Conservation (phyloP, 768 basidiomycete species). For the Neoboletus subvelutipes region DNA sequence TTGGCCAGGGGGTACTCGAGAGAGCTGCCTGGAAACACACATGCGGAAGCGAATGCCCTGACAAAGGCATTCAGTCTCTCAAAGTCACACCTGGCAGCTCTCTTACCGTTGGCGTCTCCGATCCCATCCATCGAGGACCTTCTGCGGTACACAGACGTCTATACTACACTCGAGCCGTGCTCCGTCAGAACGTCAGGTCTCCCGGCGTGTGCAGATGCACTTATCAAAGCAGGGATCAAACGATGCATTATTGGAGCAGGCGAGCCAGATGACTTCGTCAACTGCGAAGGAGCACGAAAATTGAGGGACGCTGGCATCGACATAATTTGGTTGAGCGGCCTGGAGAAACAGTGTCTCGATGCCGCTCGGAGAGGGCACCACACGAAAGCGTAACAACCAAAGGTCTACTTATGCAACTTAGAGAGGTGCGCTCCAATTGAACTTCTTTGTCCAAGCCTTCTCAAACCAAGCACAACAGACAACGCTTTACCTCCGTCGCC, state of each 20-base stretch:
- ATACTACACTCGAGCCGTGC: slow-evolving; percentile 97
- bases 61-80: slow-evolving; percentile 60
- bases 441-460: background rate
- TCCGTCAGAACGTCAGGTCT: slow-evolving; percentile 86
- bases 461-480: slow-evolving; percentile 6
- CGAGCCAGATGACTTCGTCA: slow-evolving; percentile 93
- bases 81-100: slow-evolving; percentile 39
- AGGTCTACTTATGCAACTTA: background rate
- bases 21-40: slow-evolving; percentile 91
- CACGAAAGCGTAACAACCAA: background rate
- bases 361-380: slow-evolving; percentile 67
- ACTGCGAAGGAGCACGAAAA: slow-evolving; percentile 82
- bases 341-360: slow-evolving; percentile 78
- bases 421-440: slow-evolving; percentile 5
- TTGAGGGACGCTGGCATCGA: slow-evolving; percentile 70
- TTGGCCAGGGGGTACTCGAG: slow-evolving; percentile 85
- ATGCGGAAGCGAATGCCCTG: slow-evolving; percentile 95
- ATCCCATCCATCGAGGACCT: slow-evolving; percentile 41
- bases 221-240: slow-evolving; percentile 67
- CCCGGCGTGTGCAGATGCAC: slow-evolving; percentile 79
- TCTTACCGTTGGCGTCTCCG: slow-evolving; percentile 39
- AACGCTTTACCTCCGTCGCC: slow-evolving; percentile 18
- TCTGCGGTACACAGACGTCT: slow-evolving; percentile 67
- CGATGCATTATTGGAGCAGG: slow-evolving; percentile 86
- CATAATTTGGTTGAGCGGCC: slow-evolving; percentile 68